Evolutionary conservation across 768 basidiomycete species (phyloP), one percentile per base, ranked within the genome.

Genomic region (Suillus fuscotomentosus): DNA sequence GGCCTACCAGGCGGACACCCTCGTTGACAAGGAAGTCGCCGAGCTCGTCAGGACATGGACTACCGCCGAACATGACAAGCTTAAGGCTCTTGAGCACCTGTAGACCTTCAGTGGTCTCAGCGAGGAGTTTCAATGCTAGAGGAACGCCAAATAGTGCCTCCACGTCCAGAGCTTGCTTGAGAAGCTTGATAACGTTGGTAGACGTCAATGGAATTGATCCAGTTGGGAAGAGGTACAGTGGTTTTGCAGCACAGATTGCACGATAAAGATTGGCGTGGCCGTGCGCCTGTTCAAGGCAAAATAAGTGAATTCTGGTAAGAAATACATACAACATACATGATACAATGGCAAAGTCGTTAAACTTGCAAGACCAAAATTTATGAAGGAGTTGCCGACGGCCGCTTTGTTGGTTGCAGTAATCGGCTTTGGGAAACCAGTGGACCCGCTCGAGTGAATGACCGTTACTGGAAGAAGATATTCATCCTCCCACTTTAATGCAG

Each of bases 11-110:
- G 27, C 79, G 81, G 3, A 87, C 81, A 1, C 85, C 86, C 38
- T 79, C 75, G 0, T 75, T 76, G 3, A 80, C 80, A 15, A 86
- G 77, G 45, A 81, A 75, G 62, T 85, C 81, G 1, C 86, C 85
- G 1, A 87, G 72, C 53, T 85, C 84, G 48, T 84, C 79, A 55
- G 86, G 84, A 51, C 85, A 78, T 5, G 86, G 75, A 14, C 82
- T 82, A 1, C 86, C 86, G 34, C 82, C 83, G 65, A 79, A 86
- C 27, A 76, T 78, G 36, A 86, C 83, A n/a, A 82, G 68, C 51
- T 84, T 79, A 68, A 86, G 83, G 15, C 71, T 69, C 22, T 70
- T 73, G 6, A 87, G 76, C 14, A 76, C 71, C 3, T 74, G 64
- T 10, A 81, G 71, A 27, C 85, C 85, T 65, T 82, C 81, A 8